phyloP scores from a whole-genome alignment of 2,329 filamentous ascomycete genomes.

The Fusarium incarnatum region DNA sequence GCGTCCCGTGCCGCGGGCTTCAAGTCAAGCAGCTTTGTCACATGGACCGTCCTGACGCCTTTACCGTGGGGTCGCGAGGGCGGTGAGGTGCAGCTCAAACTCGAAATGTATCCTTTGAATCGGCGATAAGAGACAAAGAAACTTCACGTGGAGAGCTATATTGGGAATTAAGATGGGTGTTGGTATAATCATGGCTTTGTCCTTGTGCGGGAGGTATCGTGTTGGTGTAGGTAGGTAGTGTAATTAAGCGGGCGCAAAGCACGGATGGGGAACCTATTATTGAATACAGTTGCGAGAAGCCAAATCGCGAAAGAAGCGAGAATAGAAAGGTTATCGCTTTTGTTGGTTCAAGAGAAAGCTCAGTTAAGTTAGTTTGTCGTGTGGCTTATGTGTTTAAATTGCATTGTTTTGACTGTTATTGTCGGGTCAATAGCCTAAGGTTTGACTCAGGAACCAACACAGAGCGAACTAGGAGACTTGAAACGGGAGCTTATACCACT shows the following conservation, averaged over 20 bases:
- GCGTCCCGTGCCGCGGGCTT: conserved; percentile 33
- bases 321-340: background rate
- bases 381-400: conserved; percentile 8
- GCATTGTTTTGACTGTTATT: background rate
- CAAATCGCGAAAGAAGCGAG: conserved; percentile 1
- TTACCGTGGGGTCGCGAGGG: conserved; percentile 20
- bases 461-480: background rate
- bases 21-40: conserved; percentile 24
- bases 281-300: background rate
- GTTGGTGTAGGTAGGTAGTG: conserved; percentile 7
- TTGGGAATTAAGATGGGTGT: conserved; percentile 2
- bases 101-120: conserved; percentile 3
- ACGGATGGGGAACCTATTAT: conserved; percentile 8
- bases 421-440: background rate
- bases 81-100: conserved; percentile 21
- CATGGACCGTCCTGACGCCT: conserved; percentile 32
- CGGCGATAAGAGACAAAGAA: conserved; percentile 23
- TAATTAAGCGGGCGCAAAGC: background rate
- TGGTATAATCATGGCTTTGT: conserved; percentile 15
- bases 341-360: background rate
- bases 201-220: background rate
- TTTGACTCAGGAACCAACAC: background rate
- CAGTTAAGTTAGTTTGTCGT: conserved; percentile 1
- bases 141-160: conserved; percentile 4
- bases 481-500: background rate